A percentile compares a stretch with the other conserved stretches of the same genome.
Evolutionary conservation across 192 early-diverging fungal species (phyloP).

Genomic region (Entomortierella parvispora): DNA sequence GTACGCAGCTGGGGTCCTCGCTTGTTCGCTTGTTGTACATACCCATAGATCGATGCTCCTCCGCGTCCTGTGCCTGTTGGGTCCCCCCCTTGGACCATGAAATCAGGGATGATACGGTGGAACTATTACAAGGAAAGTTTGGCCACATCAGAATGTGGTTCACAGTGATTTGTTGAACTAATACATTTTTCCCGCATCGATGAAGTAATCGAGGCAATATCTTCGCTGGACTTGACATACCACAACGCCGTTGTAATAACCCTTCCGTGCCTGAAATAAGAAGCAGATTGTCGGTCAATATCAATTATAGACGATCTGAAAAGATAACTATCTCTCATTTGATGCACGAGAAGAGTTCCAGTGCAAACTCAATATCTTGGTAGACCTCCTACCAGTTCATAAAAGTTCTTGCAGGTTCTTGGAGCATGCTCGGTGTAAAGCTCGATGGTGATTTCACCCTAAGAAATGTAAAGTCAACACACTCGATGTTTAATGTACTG

Average conservation of each 20-base stretch:
- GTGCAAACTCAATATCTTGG: neutral
- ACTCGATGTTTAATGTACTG: neutral
- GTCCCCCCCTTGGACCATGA: slow-evolving; percentile 98
- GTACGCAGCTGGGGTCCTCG: neutral
- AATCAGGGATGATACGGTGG: slow-evolving; percentile 85
- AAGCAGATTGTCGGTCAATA: neutral
- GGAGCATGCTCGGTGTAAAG: slow-evolving; percentile 90
- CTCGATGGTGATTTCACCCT: slow-evolving; percentile 77
- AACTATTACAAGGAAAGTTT: slow-evolving; percentile 64
- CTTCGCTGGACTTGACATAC: no score
- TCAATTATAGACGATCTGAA: neutral
- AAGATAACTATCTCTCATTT: slow-evolving; percentile 4
- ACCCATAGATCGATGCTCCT: slow-evolving; percentile 88
- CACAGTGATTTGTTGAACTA: no score
- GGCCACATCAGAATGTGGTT: neutral
- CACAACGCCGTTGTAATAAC: slow-evolving; percentile 84
- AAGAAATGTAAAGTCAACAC: neutral
- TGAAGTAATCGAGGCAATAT: no score
- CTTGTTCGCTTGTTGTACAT: slow-evolving; percentile 1
- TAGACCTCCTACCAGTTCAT: slow-evolving; percentile 62
- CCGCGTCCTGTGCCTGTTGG: slow-evolving; percentile 95
- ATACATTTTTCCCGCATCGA: no score
- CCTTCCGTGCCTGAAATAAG: slow-evolving; percentile 69
- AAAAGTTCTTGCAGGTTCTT: slow-evolving; percentile 87
- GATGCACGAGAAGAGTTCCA: neutral